Evolutionary conservation across 352 stramenopile species (phyloP).

Genomic region (Pseudoperonospora humuli): DNA sequence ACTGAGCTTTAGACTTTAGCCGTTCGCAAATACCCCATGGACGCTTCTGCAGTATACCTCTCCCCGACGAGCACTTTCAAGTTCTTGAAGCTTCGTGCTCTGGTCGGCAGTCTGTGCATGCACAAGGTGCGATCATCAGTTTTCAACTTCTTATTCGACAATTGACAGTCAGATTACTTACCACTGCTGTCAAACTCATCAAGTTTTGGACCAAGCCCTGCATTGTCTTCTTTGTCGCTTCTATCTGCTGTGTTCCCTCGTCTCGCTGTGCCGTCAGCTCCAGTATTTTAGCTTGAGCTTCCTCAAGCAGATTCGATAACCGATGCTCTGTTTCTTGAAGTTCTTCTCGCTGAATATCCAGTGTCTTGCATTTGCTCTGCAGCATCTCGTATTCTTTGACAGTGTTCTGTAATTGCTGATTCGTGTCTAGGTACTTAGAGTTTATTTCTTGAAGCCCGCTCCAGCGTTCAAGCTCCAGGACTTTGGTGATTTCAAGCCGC

Average conservation of each 20-base stretch:
- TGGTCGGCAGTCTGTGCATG: constrained; percentile 45
- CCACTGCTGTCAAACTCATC: constrained; percentile 49
- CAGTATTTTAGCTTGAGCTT: constrained; percentile 15
- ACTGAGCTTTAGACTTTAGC: not conserved
- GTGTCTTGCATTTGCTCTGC: constrained; percentile 27
- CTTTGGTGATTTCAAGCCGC: constrained; percentile 35
- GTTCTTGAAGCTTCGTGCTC: constrained; percentile 55
- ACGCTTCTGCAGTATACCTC: constrained; percentile 27
- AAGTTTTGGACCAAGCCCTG: constrained; percentile 62
- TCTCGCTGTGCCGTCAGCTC: constrained; percentile 18
- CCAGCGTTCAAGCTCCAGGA: constrained; percentile 59
- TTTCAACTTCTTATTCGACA: not conserved
- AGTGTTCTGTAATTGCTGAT: constrained; percentile 32
- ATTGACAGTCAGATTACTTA: constrained; percentile 6
- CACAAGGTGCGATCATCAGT: not conserved
- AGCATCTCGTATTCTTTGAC: constrained; percentile 18
- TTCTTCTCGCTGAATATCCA: constrained; percentile 23
- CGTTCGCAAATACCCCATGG: no score
- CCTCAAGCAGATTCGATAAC: constrained; percentile 16
- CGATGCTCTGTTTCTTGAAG: constrained; percentile 23
- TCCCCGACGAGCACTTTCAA: constrained; percentile 33
- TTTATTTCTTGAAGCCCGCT: constrained; percentile 63
- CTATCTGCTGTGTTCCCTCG: constrained; percentile 28
- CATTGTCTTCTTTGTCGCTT: constrained; percentile 50
- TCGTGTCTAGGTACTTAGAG: constrained; percentile 54